Evolutionary conservation across 129 eudicot species (phyloP), one percentile per base, ranked within the genome.

Genomic region (Flaveria robusta): DNA sequence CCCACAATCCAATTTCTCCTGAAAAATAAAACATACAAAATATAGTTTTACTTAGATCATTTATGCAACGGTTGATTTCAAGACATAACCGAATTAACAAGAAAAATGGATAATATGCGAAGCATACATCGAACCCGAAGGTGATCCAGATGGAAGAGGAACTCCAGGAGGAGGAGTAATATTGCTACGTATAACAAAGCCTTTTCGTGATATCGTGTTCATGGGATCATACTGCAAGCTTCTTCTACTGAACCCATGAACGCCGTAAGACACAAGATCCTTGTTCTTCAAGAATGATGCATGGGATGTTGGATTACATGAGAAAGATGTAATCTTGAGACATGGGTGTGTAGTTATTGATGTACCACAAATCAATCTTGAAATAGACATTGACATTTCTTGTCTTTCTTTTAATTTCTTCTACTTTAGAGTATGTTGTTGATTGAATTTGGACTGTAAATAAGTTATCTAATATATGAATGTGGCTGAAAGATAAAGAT

Each of bases 1-100:
- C 85, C 90, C 45, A 86, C 34, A 66, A 88, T 72, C 91, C 94
- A 88, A 22, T 77, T 83, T 77, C 69, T 86, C 81, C 88, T 81
- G 80, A 41, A 47, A 71, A 22, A 64, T 3, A 10, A 9, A 29
- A 42, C 7, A 51, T 13, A 20, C 34, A 3, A 8, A 42, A 11
- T n/a, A 9, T 43, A 14, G 2, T 2, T 14, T 14, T 50, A 12
- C 15, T 64, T 29, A 64, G 46, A 60, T 51, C 1, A 10, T 60
- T 9, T 58, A 22, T 10, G 8, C 1, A 3, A 59, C 16, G 9
- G 9, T 63, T 63, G 1, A 64, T 15, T 9, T 51, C 58, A n/a
- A 51, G 7, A 49, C 23, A 51, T 13, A 14, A 5, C 13, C 0
- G 2, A 54, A n/a, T 0, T 43, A 19, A 66, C 11, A 13, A 6